These are phyloP conservation scores for Lactifluus hygrophoroides DNA, from an alignment of 768 basidiomycete species.

Conservation along the genomic window DNA sequence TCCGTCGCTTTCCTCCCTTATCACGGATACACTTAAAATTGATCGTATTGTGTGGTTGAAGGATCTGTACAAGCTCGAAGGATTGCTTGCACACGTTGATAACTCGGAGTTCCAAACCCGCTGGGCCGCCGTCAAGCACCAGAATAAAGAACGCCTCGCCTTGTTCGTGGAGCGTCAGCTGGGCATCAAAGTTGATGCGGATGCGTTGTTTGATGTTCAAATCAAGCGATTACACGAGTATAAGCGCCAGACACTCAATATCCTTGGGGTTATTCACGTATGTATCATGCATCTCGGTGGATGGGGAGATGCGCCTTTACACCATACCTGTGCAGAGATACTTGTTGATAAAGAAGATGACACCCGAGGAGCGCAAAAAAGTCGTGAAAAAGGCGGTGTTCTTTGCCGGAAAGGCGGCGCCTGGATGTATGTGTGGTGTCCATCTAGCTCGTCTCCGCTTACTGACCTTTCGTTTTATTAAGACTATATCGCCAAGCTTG, in stretches of 20 bases:
- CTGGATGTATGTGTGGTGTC: constrained; percentile 53
- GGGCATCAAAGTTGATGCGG: constrained; percentile 61
- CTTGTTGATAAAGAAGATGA: constrained; percentile 70
- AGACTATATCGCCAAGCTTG: constrained; percentile 91
- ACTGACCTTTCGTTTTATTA: constrained; percentile 9
- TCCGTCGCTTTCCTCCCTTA: constrained; percentile 75
- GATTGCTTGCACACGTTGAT: constrained; percentile 63
- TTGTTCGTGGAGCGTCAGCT: constrained; percentile 63
- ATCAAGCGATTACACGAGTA: constrained; percentile 93
- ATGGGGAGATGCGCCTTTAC: not conserved
- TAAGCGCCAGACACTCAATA: constrained; percentile 93
- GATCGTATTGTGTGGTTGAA: constrained; percentile 79
- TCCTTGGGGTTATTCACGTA: constrained; percentile 82
- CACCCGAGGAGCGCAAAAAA: constrained; percentile 70
- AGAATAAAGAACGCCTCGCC: constrained; percentile 86
- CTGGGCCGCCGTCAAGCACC: constrained; percentile 81
- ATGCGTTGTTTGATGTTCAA: constrained; percentile 87
- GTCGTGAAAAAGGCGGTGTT: constrained; percentile 84
- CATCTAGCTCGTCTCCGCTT: not conserved
- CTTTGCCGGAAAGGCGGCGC: constrained; percentile 97
- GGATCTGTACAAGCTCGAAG: constrained; percentile 68
- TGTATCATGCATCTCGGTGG: constrained; percentile 23
- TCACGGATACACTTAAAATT: constrained; percentile 70
- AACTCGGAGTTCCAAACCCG: constrained; percentile 66
- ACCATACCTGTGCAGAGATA: constrained; percentile 50